Evolutionary conservation across 306 rosid genomes (phyloP).

Genomic region (Cicer chorassanicum): DNA sequence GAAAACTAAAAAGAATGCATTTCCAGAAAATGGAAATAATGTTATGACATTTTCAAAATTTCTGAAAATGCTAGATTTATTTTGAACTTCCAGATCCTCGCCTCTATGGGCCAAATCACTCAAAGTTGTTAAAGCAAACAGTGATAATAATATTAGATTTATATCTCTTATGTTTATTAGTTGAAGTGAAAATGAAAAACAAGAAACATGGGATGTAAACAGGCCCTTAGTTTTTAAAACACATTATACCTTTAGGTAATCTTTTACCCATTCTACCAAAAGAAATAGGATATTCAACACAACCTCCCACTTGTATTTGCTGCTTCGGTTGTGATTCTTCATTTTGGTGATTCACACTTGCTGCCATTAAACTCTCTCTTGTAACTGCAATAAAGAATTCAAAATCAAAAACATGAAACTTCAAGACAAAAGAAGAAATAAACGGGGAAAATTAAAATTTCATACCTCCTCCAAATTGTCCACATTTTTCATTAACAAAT

Average conservation of each 20-base stretch:
- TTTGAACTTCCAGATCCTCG: too few relatives aligned
- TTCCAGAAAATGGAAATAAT: too few relatives aligned
- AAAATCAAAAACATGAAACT: conserved; percentile 6
- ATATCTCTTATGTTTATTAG: too few relatives aligned
- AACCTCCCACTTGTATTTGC: conserved; percentile 6
- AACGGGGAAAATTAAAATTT: not conserved
- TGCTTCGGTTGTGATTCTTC: not conserved
- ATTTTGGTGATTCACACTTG: conserved; percentile 12
- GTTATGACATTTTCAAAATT: too few relatives aligned
- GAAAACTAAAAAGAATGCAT: too few relatives aligned
- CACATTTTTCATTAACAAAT: not conserved
- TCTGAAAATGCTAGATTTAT: too few relatives aligned
- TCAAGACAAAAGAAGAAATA: conserved; percentile 5
- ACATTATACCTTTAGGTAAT: not conserved
- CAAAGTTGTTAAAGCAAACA: too few relatives aligned
- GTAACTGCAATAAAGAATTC: conserved; percentile 6
- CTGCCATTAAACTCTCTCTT: not conserved
- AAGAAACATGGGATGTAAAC: too few relatives aligned
- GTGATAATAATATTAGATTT: too few relatives aligned
- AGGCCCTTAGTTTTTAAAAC: not conserved
- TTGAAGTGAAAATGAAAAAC: too few relatives aligned
- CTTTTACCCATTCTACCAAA: not conserved
- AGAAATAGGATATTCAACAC: not conserved
- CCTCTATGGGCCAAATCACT: too few relatives aligned
- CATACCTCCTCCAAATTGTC: conserved; percentile 6